These are phyloP conservation scores for Alternaria dauci DNA, from an alignment of 2,329 filamentous ascomycete genomes.

Conservation along the genomic window DNA sequence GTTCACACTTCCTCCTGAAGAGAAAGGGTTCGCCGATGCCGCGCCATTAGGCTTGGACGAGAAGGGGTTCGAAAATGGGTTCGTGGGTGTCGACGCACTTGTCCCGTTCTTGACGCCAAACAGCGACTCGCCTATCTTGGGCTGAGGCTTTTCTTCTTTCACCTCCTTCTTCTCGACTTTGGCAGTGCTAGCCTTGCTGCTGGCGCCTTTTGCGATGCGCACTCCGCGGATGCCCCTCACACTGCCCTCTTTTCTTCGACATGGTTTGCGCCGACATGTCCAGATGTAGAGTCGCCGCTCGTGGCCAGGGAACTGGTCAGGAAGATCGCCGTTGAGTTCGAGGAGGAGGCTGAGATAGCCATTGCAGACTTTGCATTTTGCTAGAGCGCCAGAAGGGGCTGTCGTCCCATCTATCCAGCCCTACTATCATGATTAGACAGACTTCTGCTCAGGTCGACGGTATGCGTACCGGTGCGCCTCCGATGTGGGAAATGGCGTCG, in stretches of 20 bases:
- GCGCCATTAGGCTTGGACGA: constrained; percentile 54
- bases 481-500: constrained; percentile 86
- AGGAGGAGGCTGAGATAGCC: constrained; percentile 83
- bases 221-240: constrained; percentile 78
- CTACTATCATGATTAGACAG: constrained; percentile 47
- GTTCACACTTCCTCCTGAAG: constrained; percentile 40
- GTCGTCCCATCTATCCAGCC: constrained; percentile 81
- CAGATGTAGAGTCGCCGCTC: constrained; percentile 90
- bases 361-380: constrained; percentile 88
- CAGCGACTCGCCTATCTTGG: constrained; percentile 70
- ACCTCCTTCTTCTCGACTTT: constrained; percentile 31
- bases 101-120: constrained; percentile 68
- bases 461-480: constrained; percentile 80
- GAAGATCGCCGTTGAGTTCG: constrained; percentile 90
- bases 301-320: constrained; percentile 84
- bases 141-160: constrained; percentile 50
- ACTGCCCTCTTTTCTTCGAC: constrained; percentile 82
- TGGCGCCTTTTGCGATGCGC: constrained; percentile 57
- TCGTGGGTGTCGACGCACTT: constrained; percentile 28
- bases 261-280: constrained; percentile 78
- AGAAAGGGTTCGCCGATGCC: constrained; percentile 65
- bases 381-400: constrained; percentile 77
- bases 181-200: constrained; percentile 26
- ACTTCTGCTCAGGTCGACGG: neutral
- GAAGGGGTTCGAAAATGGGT: constrained; percentile 66